Percentiles rank a stretch among this genome's conserved stretches.
Evolutionary conservation across 1,139 yeast genomes (phyloP).

Genomic region (Magnusiomyces ingens): DNA sequence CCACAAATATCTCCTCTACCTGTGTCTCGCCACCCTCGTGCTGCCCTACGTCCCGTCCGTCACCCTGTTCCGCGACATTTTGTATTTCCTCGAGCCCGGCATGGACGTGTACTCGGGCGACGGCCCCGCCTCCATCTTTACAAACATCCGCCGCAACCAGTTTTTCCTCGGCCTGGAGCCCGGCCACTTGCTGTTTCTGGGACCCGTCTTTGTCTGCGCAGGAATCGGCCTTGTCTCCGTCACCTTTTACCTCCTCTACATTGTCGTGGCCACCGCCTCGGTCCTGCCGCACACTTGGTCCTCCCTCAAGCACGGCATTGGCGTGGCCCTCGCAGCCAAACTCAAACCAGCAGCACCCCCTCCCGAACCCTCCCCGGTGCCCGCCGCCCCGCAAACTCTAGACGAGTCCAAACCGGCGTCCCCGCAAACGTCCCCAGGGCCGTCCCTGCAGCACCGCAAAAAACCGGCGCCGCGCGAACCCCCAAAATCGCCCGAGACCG

Average conservation of each 20-base stretch:
- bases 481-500: too few species aligned
- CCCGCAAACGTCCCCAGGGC: too few species aligned
- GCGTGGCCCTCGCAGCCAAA: too few species aligned
- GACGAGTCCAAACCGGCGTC: too few species aligned
- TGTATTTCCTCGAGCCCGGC: constrained; percentile 35
- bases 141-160: constrained; percentile 30
- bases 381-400: too few species aligned
- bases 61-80: constrained; percentile 17
- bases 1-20: constrained; percentile 25
- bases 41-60: constrained; percentile 37
- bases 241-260: constrained; percentile 35
- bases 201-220: constrained; percentile 49
- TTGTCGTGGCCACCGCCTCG: constrained; percentile 16
- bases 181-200: constrained; percentile 48
- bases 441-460: too few species aligned
- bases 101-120: constrained; percentile 23
- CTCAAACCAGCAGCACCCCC: too few species aligned
- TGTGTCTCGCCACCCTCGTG: constrained; percentile 28
- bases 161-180: constrained; percentile 67
- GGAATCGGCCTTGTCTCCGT: constrained; percentile 38
- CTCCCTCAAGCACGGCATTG: not conserved
- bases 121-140: constrained; percentile 22
- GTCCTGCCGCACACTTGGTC: constrained; percentile 12
- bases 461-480: too few species aligned
- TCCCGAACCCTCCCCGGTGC: too few species aligned